Evolutionary conservation across 1,139 yeast species (phyloP).

Genomic region (Saccharomyces pastorianus): DNA sequence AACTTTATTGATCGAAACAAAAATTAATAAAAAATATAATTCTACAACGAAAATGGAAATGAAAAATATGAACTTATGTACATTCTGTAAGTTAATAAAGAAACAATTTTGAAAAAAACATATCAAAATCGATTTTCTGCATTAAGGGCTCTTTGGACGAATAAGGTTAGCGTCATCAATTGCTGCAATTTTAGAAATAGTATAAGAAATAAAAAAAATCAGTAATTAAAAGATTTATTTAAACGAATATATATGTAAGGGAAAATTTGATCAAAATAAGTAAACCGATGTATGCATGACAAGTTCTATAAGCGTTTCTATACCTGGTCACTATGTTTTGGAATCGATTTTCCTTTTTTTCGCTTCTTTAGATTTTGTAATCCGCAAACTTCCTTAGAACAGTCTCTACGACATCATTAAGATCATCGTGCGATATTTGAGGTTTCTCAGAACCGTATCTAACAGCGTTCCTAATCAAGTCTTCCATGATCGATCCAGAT

Average conservation of each 20-base stretch:
- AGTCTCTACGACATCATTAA: slow-evolving; percentile 43
- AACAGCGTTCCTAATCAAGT: slow-evolving; percentile 69
- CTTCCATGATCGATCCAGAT: slow-evolving; percentile 57
- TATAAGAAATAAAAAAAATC: not conserved
- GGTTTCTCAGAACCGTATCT: slow-evolving; percentile 49
- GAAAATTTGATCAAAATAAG: not conserved
- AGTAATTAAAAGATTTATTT: not conserved
- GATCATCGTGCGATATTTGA: slow-evolving; percentile 35
- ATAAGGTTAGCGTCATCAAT: not conserved
- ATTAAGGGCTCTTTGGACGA: no score
- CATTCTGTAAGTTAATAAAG: not conserved
- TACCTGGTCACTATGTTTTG: no score
- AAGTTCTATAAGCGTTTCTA: not conserved
- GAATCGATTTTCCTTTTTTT: not conserved
- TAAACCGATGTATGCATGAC: not conserved
- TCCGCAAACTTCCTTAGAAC: slow-evolving; percentile 39
- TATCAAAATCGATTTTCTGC: not conserved
- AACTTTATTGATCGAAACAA: not conserved
- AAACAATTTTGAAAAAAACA: not conserved
- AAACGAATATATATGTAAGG: not conserved
- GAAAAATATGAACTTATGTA: not conserved
- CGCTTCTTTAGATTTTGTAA: not conserved
- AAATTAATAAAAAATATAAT: slow-evolving; percentile 1
- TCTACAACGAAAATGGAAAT: slow-evolving; percentile 3
- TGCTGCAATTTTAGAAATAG: no score